Percentiles rank a stretch among this genome's conserved stretches.
phyloP scores from a whole-genome alignment of 1,139 yeast species.

The Yamadazyma buinensis region DNA sequence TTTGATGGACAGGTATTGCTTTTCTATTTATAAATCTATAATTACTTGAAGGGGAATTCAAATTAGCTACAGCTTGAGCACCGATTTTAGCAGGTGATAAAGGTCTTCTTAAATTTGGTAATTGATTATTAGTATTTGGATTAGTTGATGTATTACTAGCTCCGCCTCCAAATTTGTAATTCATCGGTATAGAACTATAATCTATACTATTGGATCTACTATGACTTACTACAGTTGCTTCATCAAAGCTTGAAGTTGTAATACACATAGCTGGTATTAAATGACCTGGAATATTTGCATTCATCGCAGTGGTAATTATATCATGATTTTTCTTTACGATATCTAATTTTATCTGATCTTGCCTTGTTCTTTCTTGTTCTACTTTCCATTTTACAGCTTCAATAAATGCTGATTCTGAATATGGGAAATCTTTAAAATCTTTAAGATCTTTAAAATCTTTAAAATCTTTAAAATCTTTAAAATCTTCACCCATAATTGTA shows the following conservation, averaged over 20 bases:
- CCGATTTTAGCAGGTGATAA: conserved; percentile 71
- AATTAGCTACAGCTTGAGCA: conserved; percentile 64
- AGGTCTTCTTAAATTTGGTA: conserved; percentile 15
- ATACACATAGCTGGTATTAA: conserved; percentile 65
- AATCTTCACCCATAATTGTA: conserved; percentile 48
- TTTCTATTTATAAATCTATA: conserved; percentile 17
- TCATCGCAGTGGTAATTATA: conserved; percentile 58
- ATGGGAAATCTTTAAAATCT: conserved; percentile 53
- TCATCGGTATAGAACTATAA: conserved; percentile 10
- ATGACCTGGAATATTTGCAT: conserved; percentile 62
- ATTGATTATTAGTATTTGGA: neutral
- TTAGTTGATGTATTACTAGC: conserved; percentile 2
- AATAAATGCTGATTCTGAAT: conserved; percentile 57
- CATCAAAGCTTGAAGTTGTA: neutral
- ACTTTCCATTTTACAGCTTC: conserved; percentile 62
- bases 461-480: conserved; percentile 17
- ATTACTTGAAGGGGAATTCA: conserved; percentile 34
- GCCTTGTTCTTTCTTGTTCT: conserved; percentile 83
- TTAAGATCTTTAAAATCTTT: neutral
- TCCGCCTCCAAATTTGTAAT: conserved; percentile 12
- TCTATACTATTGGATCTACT: conserved; percentile 13
- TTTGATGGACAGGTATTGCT: conserved; percentile 27
- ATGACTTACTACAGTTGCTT: conserved; percentile 1
- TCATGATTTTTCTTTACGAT: conserved; percentile 56
- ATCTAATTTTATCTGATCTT: conserved; percentile 72